A percentile compares a stretch with the other conserved stretches of the same genome.
Conservation (phyloP, 768 basidiomycete genomes). For the Chalciporus pseudorubinellus region DNA sequence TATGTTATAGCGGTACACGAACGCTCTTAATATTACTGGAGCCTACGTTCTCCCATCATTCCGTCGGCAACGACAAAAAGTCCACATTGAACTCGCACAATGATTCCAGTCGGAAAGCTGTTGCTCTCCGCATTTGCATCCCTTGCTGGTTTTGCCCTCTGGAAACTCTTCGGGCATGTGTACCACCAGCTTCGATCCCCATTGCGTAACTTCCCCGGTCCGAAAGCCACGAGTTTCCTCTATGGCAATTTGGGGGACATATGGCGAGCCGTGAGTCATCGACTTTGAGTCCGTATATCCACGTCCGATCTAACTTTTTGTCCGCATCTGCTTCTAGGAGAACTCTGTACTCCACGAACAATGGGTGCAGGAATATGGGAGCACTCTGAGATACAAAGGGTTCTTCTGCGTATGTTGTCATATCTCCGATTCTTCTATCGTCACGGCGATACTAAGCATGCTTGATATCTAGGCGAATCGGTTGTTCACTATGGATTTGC, state of each 20-base stretch:
- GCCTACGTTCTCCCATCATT: too few species aligned
- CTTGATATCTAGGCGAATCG: conserved; percentile 17
- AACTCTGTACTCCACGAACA: neutral
- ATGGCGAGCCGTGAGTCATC: conserved; percentile 36
- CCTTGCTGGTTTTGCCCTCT: conserved; percentile 29
- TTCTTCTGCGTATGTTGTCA: conserved; percentile 44
- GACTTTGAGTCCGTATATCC: neutral
- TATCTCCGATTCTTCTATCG: neutral
- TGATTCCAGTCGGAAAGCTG: conserved; percentile 2
- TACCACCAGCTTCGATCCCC: conserved; percentile 40
- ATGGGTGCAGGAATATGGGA: neutral
- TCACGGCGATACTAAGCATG: neutral
- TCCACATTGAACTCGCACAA: neutral
- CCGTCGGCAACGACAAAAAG: too few species aligned
- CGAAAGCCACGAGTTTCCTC: conserved; percentile 41
- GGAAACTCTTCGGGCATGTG: conserved; percentile 30
- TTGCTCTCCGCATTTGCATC: conserved; percentile 11
- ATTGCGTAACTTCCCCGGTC: conserved; percentile 47
- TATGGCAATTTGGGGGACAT: conserved; percentile 50
- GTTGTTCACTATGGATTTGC: conserved; percentile 57
- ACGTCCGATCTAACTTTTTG: too few species aligned
- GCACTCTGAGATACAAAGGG: conserved; percentile 21
- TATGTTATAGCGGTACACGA: too few species aligned
- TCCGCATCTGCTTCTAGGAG: neutral
- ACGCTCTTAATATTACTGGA: too few species aligned